Evolutionary conservation across 306 rosid species (phyloP), one percentile per base, ranked within the genome.

Genomic region (Rubus parviflorus): DNA sequence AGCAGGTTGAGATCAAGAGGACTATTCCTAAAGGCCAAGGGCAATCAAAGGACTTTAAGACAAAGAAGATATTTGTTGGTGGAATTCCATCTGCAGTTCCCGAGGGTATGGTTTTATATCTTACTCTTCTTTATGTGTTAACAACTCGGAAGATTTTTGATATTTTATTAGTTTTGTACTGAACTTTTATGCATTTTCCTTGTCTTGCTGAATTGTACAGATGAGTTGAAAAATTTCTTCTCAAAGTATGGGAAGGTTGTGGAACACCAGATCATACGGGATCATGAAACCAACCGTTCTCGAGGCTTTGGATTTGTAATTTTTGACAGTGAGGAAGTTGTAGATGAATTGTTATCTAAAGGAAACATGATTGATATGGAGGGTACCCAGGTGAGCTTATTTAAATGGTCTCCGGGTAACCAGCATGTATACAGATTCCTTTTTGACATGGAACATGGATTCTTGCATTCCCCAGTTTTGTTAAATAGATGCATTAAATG

Each of bases 281-380:
- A 94, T 57, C 98, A 92, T 70, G 85, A 91, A 48, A 92, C 97
- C 11, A 92, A 90, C 68, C 89, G 97, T 11, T 88, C 98, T 16
- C 85, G 97, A 35, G 98, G 98, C 48, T 94, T 94, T 83, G 98
- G 98, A 53, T 94, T 94, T 88, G 74, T 94, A 75, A 89, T 92
- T 56, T 94, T 89, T 85, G 97, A 94, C 69, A 82, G 73, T 83
- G 98, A 94, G 65, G 95, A 90, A 85, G 92, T 83, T 81, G 98
- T 94, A 74, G 97, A 94, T 85, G 91, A 86, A 81, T 11, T 94
- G 30, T 79, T 94, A 79, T 77, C 93, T 41, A 89, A 90, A 75
- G 98, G 97, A 83, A 94, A 87, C 87, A 94, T 90, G 97, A 86
- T 94, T 86, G 97, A 94, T 88, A 90, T 94, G 97, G 89, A 69